phyloP scores from a whole-genome alignment of 768 basidiomycete genomes.

The Auriculariales sp. region DNA sequence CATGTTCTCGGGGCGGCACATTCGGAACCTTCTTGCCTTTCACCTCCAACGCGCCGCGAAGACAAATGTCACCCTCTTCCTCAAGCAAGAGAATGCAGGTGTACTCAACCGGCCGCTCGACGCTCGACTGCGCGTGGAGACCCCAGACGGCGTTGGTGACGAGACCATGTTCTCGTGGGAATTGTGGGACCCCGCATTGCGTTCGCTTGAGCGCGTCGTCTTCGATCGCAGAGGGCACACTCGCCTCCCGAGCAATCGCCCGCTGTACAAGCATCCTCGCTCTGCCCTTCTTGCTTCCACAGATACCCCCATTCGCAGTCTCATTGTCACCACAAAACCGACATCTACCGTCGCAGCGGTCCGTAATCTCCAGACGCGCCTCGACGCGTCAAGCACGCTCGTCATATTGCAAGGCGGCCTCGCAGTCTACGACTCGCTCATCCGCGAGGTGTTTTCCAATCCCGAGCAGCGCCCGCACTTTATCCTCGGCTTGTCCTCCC shows the following conservation, averaged over 20 bases:
- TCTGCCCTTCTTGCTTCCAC: not conserved
- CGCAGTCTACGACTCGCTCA: slow-evolving; percentile 74
- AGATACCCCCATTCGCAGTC: slow-evolving; percentile 43
- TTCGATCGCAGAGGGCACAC: slow-evolving; percentile 10
- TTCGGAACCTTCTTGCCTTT: slow-evolving; percentile 71
- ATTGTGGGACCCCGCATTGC: slow-evolving; percentile 5
- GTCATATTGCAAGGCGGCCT: slow-evolving; percentile 93
- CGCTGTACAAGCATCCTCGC: slow-evolving; percentile 4
- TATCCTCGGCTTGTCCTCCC: slow-evolving; percentile 68
- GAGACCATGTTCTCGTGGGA: slow-evolving; percentile 36
- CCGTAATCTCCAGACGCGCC: slow-evolving; percentile 39
- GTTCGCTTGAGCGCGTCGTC: slow-evolving; percentile 4
- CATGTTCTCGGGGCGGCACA: slow-evolving; percentile 69
- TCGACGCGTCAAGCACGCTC: slow-evolving; percentile 59
- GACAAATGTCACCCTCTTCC: slow-evolving; percentile 54
- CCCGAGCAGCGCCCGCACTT: slow-evolving; percentile 66
- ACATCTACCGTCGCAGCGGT: slow-evolving; percentile 47
- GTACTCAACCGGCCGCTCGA: slow-evolving; percentile 13
- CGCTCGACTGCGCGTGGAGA: slow-evolving; percentile 32
- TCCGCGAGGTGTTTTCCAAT: slow-evolving; percentile 56
- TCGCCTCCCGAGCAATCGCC: slow-evolving; percentile 9
- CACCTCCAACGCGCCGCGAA: slow-evolving; percentile 48
- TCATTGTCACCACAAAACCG: slow-evolving; percentile 76
- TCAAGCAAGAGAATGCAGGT: slow-evolving; percentile 33
- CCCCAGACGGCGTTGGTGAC: slow-evolving; percentile 27